Conservation (phyloP, 106 monocot species). For the Vanilla planifolia region DNA sequence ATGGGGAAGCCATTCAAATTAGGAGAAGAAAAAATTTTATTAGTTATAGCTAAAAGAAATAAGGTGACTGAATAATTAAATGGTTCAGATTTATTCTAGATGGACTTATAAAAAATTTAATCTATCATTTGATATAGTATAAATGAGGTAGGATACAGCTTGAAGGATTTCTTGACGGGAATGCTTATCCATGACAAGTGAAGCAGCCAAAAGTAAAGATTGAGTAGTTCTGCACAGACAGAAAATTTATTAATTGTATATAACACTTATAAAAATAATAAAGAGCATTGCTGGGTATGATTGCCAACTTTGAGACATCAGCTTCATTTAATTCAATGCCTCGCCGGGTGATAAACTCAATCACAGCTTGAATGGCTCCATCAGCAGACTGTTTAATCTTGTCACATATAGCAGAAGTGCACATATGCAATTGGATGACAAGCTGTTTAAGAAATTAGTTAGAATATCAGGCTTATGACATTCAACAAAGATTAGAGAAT, state of each 20-base stretch:
- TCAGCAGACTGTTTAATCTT: slow-evolving; percentile 94
- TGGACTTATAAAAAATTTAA: slow-evolving; percentile 4
- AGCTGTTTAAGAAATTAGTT: slow-evolving; percentile 47
- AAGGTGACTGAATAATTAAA: no score
- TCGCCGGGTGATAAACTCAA: slow-evolving; percentile 73
- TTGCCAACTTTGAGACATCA: slow-evolving; percentile 71
- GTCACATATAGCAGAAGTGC: slow-evolving; percentile 73
- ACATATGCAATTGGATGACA: slow-evolving; percentile 64
- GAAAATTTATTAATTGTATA: neutral
- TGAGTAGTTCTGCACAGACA: slow-evolving; percentile 65
- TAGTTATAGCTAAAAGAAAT: no score
- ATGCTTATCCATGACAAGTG: slow-evolving; percentile 59
- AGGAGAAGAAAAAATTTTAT: no score
- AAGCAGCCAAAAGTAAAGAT: slow-evolving; percentile 73
- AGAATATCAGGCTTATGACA: slow-evolving; percentile 1
- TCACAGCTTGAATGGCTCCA: slow-evolving; percentile 88
- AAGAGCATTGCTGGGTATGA: neutral
- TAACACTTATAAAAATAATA: neutral
- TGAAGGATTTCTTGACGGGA: slow-evolving; percentile 88
- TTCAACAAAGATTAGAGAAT: neutral
- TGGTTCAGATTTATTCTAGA: neutral
- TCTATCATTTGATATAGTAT: neutral
- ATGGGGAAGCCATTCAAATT: no score
- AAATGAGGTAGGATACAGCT: slow-evolving; percentile 64
- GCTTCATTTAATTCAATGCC: slow-evolving; percentile 74